Conservation (phyloP, 176 grass and related monocot species). For the Phoenix roebelenii region DNA sequence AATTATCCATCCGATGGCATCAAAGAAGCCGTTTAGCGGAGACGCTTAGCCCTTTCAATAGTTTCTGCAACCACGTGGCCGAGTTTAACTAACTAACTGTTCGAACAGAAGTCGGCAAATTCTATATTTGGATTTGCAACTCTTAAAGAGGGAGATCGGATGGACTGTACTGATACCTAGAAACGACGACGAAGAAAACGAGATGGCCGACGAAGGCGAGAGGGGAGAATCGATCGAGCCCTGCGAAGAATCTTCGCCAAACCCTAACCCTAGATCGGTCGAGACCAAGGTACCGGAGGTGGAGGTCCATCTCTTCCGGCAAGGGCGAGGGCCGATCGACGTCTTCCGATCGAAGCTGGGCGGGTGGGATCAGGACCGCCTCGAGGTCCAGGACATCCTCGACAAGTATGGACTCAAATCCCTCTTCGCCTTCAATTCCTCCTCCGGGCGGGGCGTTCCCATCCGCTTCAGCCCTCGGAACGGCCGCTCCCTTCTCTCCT, state of each 20-base stretch:
- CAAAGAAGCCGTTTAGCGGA: too few relatives aligned
- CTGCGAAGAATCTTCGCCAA: not conserved
- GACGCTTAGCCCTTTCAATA: too few relatives aligned
- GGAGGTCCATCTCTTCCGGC: conserved; percentile 66
- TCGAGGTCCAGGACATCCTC: conserved; percentile 80
- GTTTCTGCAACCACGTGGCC: too few relatives aligned
- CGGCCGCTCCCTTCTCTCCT: conserved; percentile 71
- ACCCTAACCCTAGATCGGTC: conserved; percentile 38
- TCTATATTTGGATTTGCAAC: too few relatives aligned
- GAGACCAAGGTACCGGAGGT: conserved; percentile 45
- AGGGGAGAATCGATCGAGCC: not conserved
- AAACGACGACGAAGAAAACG: not conserved
- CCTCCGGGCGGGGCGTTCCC: conserved; percentile 46
- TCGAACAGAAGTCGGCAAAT: too few relatives aligned
- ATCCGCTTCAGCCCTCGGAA: conserved; percentile 72
- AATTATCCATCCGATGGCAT: too few relatives aligned
- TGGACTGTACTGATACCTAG: too few relatives aligned
- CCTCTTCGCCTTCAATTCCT: conserved; percentile 59
- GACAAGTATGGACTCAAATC: conserved; percentile 79
- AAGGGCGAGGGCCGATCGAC: conserved; percentile 49
- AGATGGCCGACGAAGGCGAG: conserved; percentile 3
- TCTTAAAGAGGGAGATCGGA: too few relatives aligned
- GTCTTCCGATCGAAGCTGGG: conserved; percentile 62
- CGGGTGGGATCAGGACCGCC: conserved; percentile 78
- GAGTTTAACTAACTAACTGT: too few relatives aligned